Percentiles rank a stretch among this genome's conserved stretches.
Conservation (phyloP, 108 stramenopile genomes). For the Bacterosira constricta region DNA sequence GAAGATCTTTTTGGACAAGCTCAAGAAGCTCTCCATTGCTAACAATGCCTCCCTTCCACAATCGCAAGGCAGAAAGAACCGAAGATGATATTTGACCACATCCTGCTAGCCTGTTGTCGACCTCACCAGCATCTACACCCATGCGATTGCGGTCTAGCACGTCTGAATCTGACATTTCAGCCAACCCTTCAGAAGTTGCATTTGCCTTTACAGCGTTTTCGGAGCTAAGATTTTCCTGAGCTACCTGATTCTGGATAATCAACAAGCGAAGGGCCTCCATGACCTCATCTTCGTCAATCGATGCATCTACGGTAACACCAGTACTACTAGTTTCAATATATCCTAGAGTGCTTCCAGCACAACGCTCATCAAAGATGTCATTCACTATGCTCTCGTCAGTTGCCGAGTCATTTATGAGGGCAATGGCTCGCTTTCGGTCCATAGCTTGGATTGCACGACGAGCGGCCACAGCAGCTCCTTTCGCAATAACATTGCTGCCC, state of each 20-base stretch:
- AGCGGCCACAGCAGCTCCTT: slow-evolving; percentile 70
- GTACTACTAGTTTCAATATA: not conserved
- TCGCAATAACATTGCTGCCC: slow-evolving; percentile 76
- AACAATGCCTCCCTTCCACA: slow-evolving; percentile 84
- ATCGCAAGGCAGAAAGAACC: slow-evolving; percentile 77
- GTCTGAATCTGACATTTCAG: slow-evolving; percentile 24
- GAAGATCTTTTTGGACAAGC: slow-evolving; percentile 86
- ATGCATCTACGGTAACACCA: slow-evolving; percentile 34
- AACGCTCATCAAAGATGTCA: slow-evolving; percentile 1
- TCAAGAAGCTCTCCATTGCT: slow-evolving; percentile 84
- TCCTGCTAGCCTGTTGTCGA: slow-evolving; percentile 79
- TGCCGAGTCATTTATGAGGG: slow-evolving; percentile 56
- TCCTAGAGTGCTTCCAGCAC: no score
- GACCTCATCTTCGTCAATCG: slow-evolving; percentile 77
- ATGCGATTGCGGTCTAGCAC: slow-evolving; percentile 38
- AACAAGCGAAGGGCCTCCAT: slow-evolving; percentile 85
- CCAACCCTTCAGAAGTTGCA: not conserved
- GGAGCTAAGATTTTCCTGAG: slow-evolving; percentile 64
- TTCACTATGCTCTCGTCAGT: slow-evolving; percentile 12
- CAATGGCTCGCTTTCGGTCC: slow-evolving; percentile 78
- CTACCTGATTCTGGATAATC: slow-evolving; percentile 83
- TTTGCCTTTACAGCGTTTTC: slow-evolving; percentile 57
- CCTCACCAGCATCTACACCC: slow-evolving; percentile 83
- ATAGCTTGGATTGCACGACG: slow-evolving; percentile 74
- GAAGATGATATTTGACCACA: slow-evolving; percentile 83